Conservation (phyloP, 805 yeast species). For the Debaryomyces maramus region DNA sequence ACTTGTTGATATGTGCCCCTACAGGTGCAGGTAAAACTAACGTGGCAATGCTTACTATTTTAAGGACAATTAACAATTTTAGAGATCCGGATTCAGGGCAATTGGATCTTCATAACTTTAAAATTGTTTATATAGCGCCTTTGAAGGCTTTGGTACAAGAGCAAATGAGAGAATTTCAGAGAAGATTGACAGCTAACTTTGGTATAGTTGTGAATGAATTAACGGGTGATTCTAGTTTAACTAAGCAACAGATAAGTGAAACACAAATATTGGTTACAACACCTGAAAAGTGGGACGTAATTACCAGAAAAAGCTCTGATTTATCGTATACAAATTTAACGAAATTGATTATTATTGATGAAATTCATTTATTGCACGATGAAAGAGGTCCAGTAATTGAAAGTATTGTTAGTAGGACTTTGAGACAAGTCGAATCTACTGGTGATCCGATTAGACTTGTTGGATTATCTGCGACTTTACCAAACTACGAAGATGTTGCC, state of each 20-base stretch:
- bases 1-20: conserved; percentile 89
- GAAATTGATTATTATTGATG: conserved; percentile 79
- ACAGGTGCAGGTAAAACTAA: conserved; percentile 99
- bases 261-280: conserved; percentile 89
- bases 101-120: conserved; percentile 57
- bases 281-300: conserved; percentile 97
- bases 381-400: conserved; percentile 95
- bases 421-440: conserved; percentile 46
- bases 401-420: conserved; percentile 75
- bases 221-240: conserved; percentile 84
- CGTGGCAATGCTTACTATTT: conserved; percentile 83
- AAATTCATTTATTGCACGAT: conserved; percentile 89
- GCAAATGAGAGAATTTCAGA: conserved; percentile 81
- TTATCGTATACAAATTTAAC: conserved; percentile 64
- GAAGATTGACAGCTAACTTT: conserved; percentile 57
- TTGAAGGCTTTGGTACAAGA: conserved; percentile 94
- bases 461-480: conserved; percentile 91
- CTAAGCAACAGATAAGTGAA: conserved; percentile 69
- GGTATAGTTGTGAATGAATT: conserved; percentile 80
- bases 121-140: conserved; percentile 89
- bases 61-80: conserved; percentile 59
- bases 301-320: conserved; percentile 79
- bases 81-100: conserved; percentile 47
- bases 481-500: conserved; percentile 87
- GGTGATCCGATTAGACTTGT: conserved; percentile 63